These are phyloP conservation scores for Haplographium delicatum DNA, from an alignment of 495 filamentous ascomycete species.

Conservation along the genomic window DNA sequence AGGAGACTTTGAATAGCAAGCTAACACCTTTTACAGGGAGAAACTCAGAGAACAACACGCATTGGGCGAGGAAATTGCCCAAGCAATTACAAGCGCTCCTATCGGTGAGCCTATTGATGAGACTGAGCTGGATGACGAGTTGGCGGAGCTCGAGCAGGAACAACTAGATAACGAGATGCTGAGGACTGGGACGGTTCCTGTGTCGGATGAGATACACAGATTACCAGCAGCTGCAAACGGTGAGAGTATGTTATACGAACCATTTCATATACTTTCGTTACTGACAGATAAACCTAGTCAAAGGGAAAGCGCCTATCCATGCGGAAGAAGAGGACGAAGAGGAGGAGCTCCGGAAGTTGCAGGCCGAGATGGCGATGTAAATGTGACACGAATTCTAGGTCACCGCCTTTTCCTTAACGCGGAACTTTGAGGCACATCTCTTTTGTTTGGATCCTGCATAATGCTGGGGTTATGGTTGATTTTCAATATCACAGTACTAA, in stretches of 20 bases:
- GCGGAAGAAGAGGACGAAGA: conserved; percentile 90
- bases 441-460: conserved; percentile 20
- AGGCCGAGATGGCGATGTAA: conserved; percentile 97
- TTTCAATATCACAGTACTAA: conserved; percentile 16
- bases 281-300: conserved; percentile 43
- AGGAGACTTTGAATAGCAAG: conserved; percentile 18
- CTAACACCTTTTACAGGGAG: conserved; percentile 55
- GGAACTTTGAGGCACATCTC: conserved; percentile 11
- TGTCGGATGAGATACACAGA: conserved; percentile 62
- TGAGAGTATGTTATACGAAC: conserved; percentile 57
- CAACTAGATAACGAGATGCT: conserved; percentile 92
- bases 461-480: conserved; percentile 16
- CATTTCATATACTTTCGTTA: conserved; percentile 5
- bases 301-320: conserved; percentile 46
- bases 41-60: conserved; percentile 87
- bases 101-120: conserved; percentile 77
- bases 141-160: conserved; percentile 76
- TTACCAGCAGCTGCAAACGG: conserved; percentile 67
- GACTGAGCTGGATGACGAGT: conserved; percentile 72
- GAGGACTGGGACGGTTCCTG: conserved; percentile 67
- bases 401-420: conserved; percentile 12
- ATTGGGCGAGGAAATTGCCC: conserved; percentile 85
- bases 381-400: conserved; percentile 8
- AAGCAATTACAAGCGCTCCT: conserved; percentile 69
- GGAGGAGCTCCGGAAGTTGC: conserved; percentile 86